Evolutionary conservation across 352 stramenopile genomes (phyloP).

Genomic region (Hyphochytrium catenoides): DNA sequence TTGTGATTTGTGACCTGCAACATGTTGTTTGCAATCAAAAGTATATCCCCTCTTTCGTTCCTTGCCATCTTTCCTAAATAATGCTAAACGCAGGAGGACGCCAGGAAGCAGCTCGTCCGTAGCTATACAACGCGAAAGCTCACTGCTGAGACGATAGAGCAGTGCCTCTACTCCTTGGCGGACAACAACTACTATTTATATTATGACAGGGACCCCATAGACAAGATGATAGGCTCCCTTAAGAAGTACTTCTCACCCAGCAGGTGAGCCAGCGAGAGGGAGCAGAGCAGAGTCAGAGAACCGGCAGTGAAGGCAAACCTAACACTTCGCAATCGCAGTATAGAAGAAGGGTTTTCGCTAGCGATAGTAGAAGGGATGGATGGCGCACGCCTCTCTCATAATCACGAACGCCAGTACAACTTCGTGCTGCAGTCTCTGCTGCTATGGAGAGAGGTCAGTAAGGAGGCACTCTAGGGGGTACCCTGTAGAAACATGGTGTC

Average conservation of each 20-base stretch:
- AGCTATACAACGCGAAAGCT: slow-evolving; percentile 17
- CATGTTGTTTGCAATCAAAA: no score
- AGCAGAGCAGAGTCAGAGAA: no score
- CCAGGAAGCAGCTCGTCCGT: no score
- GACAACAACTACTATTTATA: slow-evolving; percentile 95
- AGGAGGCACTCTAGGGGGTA: no score
- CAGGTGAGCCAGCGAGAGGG: slow-evolving; percentile 2
- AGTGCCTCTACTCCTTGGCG: slow-evolving; percentile 84
- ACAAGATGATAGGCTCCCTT: slow-evolving; percentile 77
- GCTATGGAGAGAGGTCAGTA: slow-evolving; percentile 84
- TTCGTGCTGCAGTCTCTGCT: slow-evolving; percentile 87
- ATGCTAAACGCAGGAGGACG: no score
- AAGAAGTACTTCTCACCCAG: slow-evolving; percentile 35
- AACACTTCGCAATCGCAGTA: no score
- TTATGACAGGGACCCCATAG: slow-evolving; percentile 86
- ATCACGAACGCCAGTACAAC: slow-evolving; percentile 78
- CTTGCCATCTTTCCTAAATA: no score
- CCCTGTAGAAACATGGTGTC: no score
- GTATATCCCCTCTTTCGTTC: no score
- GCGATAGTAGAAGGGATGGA: slow-evolving; percentile 75
- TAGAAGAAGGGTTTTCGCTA: slow-evolving; percentile 61
- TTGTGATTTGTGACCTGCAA: no score
- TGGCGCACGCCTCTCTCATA: slow-evolving; percentile 78
- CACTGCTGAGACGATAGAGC: slow-evolving; percentile 60
- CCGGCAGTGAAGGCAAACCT: no score